phyloP scores from a whole-genome alignment of 805 yeast species.

The Sungouiozyma intestinalis region DNA sequence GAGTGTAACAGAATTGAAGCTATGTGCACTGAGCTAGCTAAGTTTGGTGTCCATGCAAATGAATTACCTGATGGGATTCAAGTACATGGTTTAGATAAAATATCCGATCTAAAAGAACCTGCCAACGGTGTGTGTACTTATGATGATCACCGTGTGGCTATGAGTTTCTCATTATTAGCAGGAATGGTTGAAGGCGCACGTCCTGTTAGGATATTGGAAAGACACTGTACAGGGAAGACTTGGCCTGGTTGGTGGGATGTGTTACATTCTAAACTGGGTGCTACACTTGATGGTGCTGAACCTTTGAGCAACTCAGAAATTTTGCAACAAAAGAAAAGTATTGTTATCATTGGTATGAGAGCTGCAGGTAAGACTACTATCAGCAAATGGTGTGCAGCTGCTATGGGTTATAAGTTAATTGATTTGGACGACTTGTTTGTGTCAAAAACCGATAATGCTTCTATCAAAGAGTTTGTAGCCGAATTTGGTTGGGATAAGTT shows the following conservation, averaged over 20 bases:
- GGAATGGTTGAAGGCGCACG: constrained; percentile 40
- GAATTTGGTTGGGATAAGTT: constrained; percentile 80
- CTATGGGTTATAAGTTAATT: constrained; percentile 53
- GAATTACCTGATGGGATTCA: constrained; percentile 91
- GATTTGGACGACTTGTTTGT: constrained; percentile 76
- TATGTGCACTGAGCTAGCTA: constrained; percentile 79
- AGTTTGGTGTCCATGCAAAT: constrained; percentile 77
- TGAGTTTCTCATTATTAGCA: constrained; percentile 87
- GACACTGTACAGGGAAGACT: constrained; percentile 91
- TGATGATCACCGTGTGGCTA: constrained; percentile 97
- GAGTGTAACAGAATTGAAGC: constrained; percentile 96
- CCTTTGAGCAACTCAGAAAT: constrained; percentile 17
- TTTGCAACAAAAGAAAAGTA: constrained; percentile 29
- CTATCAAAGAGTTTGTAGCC: constrained; percentile 52
- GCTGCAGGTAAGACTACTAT: constrained; percentile 93
- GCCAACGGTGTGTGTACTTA: constrained; percentile 60
- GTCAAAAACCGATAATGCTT: constrained; percentile 31
- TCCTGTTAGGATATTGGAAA: constrained; percentile 68
- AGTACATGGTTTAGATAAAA: constrained; percentile 55
- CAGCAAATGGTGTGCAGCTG: constrained; percentile 65
- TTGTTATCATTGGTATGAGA: constrained; percentile 90
- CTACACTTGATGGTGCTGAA: constrained; percentile 63
- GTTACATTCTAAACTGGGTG: constrained; percentile 58
- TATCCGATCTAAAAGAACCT: constrained; percentile 45
- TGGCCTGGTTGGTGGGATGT: constrained; percentile 99